A percentile compares a stretch with the other conserved stretches of the same genome.
Conservation (phyloP, 2,329 filamentous ascomycete genomes). For the Clathrospora elynae region DNA sequence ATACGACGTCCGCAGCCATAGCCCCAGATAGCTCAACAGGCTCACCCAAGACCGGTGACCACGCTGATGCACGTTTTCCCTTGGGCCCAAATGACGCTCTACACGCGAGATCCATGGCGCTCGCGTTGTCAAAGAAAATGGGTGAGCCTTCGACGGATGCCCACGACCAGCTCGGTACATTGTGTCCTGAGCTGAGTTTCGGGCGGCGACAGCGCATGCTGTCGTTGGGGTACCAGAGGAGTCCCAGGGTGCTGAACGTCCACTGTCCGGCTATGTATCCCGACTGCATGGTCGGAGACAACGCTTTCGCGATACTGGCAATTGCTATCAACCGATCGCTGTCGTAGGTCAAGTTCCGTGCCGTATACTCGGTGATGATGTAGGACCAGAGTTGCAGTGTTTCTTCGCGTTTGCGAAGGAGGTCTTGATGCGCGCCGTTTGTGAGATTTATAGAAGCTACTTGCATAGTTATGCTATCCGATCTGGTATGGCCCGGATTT, state of each 20-base stretch:
- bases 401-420: conserved; percentile 32
- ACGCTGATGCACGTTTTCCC: conserved; percentile 27
- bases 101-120: conserved; percentile 46
- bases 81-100: conserved; percentile 36
- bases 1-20: conserved; percentile 42
- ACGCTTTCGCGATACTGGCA: conserved; percentile 37
- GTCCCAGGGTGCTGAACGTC: conserved; percentile 42
- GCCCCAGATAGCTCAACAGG: conserved; percentile 38
- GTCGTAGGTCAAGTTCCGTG: conserved; percentile 42
- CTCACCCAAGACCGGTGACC: conserved; percentile 41
- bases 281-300: conserved; percentile 33
- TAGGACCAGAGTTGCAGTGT: conserved; percentile 44
- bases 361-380: conserved; percentile 45
- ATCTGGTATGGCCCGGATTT: conserved; percentile 21
- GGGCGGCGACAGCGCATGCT: conserved; percentile 34
- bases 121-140: conserved; percentile 44
- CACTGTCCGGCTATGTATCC: conserved; percentile 47
- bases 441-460: conserved; percentile 35
- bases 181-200: conserved; percentile 19
- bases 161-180: conserved; percentile 47
- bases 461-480: conserved; percentile 38
- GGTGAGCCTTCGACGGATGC: conserved; percentile 44
- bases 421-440: conserved; percentile 22
- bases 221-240: conserved; percentile 46
- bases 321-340: conserved; percentile 41